Evolutionary conservation across 2,329 filamentous ascomycete species (phyloP), one percentile per base, ranked within the genome.

Genomic region (Cladosporium colombiae): DNA sequence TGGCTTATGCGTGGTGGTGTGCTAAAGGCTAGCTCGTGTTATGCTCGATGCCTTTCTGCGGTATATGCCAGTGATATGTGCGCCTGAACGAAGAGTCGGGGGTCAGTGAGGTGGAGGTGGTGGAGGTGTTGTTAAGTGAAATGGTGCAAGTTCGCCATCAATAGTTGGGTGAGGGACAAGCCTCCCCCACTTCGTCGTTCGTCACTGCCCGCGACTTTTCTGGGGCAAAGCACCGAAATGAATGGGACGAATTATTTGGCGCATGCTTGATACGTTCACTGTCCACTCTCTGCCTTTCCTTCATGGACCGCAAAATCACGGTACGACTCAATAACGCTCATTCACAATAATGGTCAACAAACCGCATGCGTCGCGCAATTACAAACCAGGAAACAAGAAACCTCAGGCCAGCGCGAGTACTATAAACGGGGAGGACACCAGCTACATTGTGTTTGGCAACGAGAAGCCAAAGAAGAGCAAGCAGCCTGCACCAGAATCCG

Each of bases 381-480:
- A 80, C 69, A 82, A 82, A 69, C 35, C 61, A 31, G 61, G 67
- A 31, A 66, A 62, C 58, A 77, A 77, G 69, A 75, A 76, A 65
- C 70, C 73, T n/a, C 65, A 68, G 23, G 59, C 68, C 33, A 68
- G 67, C 50, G 74, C 78, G 29, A 73, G 73, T 70, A 63, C 73
- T 69, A n/a, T 72, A 60, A 80, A 80, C 31, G 79, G 75, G 59
- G 81, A 83, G 65, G 81, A 83, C 61, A 81, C 79, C 53, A 81
- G 80, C 68, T 82, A 74, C 71, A 83, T 83, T 40, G 79, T 83
- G 53, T 83, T 83, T 68, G 80, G 80, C 18, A 78, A 81, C 66
- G 78, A 77, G 40, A 71, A 75, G 49, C 68, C 73, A 5, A 83
- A 82, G 71, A 83, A 81, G 66, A 65, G 70, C 74, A 81, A 78